Evolutionary conservation across 1,284 basidiomycete species (phyloP).

Genomic region (Trametes hirsuta): DNA sequence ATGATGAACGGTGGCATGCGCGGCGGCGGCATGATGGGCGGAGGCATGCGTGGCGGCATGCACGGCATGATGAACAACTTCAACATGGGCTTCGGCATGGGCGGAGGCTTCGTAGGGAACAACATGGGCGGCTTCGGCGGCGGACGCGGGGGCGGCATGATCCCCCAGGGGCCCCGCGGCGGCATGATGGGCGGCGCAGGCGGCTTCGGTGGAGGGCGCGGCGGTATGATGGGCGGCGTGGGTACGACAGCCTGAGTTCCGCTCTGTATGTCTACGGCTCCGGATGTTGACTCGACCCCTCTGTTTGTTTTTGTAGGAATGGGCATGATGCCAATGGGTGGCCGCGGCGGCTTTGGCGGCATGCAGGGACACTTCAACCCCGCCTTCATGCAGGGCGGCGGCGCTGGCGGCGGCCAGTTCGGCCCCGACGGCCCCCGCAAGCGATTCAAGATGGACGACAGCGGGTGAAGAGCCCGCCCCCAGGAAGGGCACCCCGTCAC

Average conservation of each 20-base stretch:
- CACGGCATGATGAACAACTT: slow-evolving; percentile 47
- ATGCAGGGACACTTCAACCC: slow-evolving; percentile 71
- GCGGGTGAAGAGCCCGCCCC: slow-evolving; percentile 31
- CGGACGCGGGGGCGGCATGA: slow-evolving; percentile 52
- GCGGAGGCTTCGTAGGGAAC: slow-evolving; percentile 48
- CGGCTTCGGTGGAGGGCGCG: slow-evolving; percentile 34
- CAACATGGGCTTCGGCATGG: slow-evolving; percentile 50
- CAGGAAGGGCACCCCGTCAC: background rate
- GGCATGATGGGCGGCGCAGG: slow-evolving; percentile 56
- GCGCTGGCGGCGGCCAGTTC: slow-evolving; percentile 43
- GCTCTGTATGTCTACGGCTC: slow-evolving; percentile 22
- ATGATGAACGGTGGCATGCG: slow-evolving; percentile 46
- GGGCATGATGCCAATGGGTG: slow-evolving; percentile 54
- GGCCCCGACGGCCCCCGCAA: slow-evolving; percentile 58
- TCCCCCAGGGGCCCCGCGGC: slow-evolving; percentile 64
- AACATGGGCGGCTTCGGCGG: slow-evolving; percentile 41
- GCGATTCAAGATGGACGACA: slow-evolving; percentile 52
- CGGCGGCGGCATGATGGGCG: slow-evolving; percentile 43
- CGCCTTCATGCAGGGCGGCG: slow-evolving; percentile 62
- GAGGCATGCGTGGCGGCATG: slow-evolving; percentile 36
- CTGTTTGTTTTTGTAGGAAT: slow-evolving; percentile 34
- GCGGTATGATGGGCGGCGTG: slow-evolving; percentile 57
- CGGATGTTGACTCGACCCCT: slow-evolving; percentile 24
- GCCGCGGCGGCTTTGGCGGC: slow-evolving; percentile 52
- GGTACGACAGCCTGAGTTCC: slow-evolving; percentile 66